Percentiles rank a stretch among this genome's conserved stretches.
These are phyloP conservation scores for Agaricus blazei DNA, from an alignment of 768 basidiomycete genomes.

Conservation along the genomic window DNA sequence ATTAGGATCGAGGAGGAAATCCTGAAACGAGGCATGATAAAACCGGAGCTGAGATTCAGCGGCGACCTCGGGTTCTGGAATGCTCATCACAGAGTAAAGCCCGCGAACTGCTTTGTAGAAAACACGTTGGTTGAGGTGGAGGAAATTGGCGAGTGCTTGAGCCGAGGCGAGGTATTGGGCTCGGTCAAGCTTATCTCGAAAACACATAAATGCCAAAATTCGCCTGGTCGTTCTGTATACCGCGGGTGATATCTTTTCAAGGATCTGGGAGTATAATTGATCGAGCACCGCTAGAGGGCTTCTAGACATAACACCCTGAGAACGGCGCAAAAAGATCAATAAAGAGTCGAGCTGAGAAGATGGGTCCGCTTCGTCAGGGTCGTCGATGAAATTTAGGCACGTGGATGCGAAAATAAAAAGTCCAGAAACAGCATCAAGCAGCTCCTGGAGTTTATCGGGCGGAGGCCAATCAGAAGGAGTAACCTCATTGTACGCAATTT, in stretches of 20 bases:
- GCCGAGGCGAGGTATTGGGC: not conserved
- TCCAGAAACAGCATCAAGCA: not conserved
- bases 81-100: not conserved
- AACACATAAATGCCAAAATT: not conserved
- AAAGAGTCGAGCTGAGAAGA: not conserved
- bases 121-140: not conserved
- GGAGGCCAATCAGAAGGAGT: not conserved
- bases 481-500: not conserved
- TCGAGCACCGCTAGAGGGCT: not conserved
- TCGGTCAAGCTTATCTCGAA: too few species aligned
- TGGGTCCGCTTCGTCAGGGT: not conserved
- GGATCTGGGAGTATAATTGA: not conserved
- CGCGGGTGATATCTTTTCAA: not conserved
- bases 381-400: not conserved
- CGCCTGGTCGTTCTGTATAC: not conserved
- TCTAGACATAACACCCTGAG: not conserved
- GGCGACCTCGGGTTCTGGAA: not conserved
- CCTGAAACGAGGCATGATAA: conserved; percentile 5
- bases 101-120: not conserved
- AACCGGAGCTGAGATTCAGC: not conserved
- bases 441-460: not conserved
- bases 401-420: not conserved
- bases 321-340: not conserved
- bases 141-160: not conserved
- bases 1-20: not conserved